A percentile compares a stretch with the other conserved stretches of the same genome.
These are phyloP conservation scores for Neurospora tetrasperma DNA, from an alignment of 495 filamentous ascomycete species.

Conservation along the genomic window DNA sequence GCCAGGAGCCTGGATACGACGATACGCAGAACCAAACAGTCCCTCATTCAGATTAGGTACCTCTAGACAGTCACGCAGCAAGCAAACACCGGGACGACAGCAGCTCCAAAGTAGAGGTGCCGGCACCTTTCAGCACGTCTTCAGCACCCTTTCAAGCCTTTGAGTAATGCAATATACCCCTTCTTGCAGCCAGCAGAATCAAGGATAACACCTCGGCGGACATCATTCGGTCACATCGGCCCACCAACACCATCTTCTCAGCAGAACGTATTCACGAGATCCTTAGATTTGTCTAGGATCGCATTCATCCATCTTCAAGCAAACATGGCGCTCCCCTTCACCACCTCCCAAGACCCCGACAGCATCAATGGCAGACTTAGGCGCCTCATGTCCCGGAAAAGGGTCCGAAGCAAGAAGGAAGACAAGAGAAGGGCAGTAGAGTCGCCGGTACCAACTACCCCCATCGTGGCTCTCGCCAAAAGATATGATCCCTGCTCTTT, in stretches of 20 bases:
- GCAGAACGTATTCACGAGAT: background rate
- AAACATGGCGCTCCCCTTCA: background rate
- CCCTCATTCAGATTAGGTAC: background rate
- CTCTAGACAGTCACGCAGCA: background rate
- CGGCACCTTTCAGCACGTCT: background rate
- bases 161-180: background rate
- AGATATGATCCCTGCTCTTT: constrained; percentile 8
- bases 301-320: background rate
- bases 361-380: background rate
- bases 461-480: background rate
- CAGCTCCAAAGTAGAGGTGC: background rate
- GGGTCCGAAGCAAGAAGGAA: background rate
- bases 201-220: background rate
- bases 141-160: background rate
- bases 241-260: background rate
- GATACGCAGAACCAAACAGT: background rate
- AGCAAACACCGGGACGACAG: background rate
- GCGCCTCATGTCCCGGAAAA: background rate
- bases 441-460: background rate
- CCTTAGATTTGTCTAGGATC: background rate
- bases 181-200: background rate
- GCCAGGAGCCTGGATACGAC: background rate
- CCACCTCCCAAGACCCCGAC: background rate
- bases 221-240: background rate
- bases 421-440: background rate